Conservation (phyloP, 2,329 filamentous ascomycete species). For the Fusarium nanum region DNA sequence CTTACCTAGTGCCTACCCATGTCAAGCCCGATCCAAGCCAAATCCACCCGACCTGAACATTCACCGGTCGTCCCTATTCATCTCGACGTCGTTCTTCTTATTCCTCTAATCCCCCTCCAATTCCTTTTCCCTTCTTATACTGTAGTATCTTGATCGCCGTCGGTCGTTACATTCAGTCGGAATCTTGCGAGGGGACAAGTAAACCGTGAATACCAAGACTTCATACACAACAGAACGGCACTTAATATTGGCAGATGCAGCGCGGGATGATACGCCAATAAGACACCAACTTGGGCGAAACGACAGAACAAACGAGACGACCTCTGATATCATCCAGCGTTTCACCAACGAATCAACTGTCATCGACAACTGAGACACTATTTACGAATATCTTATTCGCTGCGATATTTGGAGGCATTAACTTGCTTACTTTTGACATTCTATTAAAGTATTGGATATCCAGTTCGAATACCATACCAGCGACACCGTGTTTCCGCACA, state of each 20-base stretch:
- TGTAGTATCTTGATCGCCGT: slow-evolving; percentile 15
- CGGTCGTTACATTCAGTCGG: slow-evolving; percentile 2
- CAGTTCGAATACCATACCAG: neutral
- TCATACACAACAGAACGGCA: slow-evolving; percentile 10
- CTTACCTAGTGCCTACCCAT: slow-evolving; percentile 20
- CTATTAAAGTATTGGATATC: slow-evolving; percentile 2
- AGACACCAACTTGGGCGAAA: slow-evolving; percentile 3
- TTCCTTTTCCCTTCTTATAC: slow-evolving; percentile 11
- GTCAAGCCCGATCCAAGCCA: slow-evolving; percentile 36
- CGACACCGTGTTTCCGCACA: slow-evolving; percentile 36
- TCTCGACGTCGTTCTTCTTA: slow-evolving; percentile 35
- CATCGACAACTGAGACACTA: slow-evolving; percentile 4
- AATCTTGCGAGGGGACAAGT: slow-evolving; percentile 12
- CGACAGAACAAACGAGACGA: slow-evolving; percentile 21
- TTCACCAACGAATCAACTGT: slow-evolving; percentile 4
- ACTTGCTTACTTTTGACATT: neutral
- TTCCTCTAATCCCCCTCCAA: slow-evolving; percentile 28
- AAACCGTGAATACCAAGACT: neutral
- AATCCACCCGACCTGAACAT: slow-evolving; percentile 35
- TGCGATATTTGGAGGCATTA: neutral
- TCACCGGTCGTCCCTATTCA: slow-evolving; percentile 38
- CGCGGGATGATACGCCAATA: slow-evolving; percentile 24
- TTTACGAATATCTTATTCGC: slow-evolving; percentile 3
- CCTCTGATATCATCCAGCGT: slow-evolving; percentile 7
- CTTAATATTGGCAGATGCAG: neutral